phyloP scores from a whole-genome alignment of 768 basidiomycete species.

The Crepidotus variabilis region DNA sequence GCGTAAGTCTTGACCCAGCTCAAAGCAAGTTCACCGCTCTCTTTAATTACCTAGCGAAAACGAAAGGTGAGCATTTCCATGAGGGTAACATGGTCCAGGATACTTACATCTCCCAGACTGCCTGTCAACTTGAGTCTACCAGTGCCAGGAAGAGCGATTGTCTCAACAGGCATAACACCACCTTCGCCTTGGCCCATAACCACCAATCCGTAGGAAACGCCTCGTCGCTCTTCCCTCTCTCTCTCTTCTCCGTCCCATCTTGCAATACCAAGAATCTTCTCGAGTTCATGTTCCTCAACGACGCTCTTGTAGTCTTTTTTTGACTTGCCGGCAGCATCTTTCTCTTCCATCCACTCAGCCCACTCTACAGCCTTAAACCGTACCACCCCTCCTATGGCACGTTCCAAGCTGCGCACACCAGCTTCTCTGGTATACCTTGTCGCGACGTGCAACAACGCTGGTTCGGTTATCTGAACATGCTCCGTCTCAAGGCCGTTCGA shows the following conservation, averaged over 20 bases:
- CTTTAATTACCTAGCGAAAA: constrained; percentile 69
- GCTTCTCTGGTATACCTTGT: constrained; percentile 87
- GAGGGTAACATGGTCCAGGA: background rate
- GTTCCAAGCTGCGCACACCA: constrained; percentile 87
- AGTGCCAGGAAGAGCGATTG: constrained; percentile 69
- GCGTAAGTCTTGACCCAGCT: constrained; percentile 91
- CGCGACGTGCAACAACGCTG: constrained; percentile 66
- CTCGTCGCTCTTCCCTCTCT: constrained; percentile 68
- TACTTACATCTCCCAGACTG: constrained; percentile 69
- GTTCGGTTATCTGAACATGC: constrained; percentile 64
- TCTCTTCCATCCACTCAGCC: constrained; percentile 55
- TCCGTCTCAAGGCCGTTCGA: constrained; percentile 69
- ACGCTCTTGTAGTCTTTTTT: constrained; percentile 43
- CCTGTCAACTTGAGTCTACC: constrained; percentile 80
- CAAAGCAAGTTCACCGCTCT: constrained; percentile 85
- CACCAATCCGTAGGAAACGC: constrained; percentile 82
- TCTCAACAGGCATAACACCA: constrained; percentile 83
- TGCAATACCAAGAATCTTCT: constrained; percentile 77
- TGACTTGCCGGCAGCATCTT: constrained; percentile 13
- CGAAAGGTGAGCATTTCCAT: background rate
- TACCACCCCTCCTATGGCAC: constrained; percentile 85
- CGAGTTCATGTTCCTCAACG: constrained; percentile 71
- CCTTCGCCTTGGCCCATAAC: constrained; percentile 89
- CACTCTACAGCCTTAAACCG: constrained; percentile 90
- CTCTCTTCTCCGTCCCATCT: constrained; percentile 78